These are phyloP conservation scores for Talinum fruticosum DNA, from an alignment of 148 eudicot species.

Conservation along the genomic window DNA sequence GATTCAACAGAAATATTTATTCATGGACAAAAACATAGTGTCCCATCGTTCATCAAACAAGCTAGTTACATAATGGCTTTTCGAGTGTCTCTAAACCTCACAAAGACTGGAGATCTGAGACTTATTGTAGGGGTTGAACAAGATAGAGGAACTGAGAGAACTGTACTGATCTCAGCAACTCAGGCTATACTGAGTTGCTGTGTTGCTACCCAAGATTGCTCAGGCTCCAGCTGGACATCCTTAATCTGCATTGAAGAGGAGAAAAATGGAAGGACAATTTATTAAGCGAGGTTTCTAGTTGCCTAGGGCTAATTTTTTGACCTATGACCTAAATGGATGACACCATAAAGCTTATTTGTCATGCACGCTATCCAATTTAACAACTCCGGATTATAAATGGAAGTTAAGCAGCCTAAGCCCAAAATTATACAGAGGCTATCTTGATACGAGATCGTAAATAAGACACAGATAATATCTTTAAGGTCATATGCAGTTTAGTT, in stretches of 20 bases:
- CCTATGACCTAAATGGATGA: background rate
- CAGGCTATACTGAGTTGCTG: slow-evolving; percentile 54
- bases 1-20: background rate
- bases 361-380: background rate
- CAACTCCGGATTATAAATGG: background rate
- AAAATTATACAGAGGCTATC: background rate
- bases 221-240: slow-evolving; percentile 66
- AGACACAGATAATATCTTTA: background rate
- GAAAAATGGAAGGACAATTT: background rate
- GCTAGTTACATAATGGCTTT: background rate
- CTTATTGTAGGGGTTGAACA: no score
- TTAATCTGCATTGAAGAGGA: slow-evolving; percentile 48
- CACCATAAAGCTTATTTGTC: background rate
- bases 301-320: background rate
- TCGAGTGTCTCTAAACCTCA: no score
- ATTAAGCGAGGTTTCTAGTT: background rate
- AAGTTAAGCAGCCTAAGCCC: background rate
- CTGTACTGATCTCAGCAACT: slow-evolving; percentile 11
- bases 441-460: background rate
- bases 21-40: background rate
- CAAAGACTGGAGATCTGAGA: no score
- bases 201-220: slow-evolving; percentile 79
- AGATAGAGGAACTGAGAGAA: no score
- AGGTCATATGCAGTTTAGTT: background rate
- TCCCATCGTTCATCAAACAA: no score